These are phyloP conservation scores for Leccinum arenicola DNA, from an alignment of 768 basidiomycete species.

Conservation along the genomic window DNA sequence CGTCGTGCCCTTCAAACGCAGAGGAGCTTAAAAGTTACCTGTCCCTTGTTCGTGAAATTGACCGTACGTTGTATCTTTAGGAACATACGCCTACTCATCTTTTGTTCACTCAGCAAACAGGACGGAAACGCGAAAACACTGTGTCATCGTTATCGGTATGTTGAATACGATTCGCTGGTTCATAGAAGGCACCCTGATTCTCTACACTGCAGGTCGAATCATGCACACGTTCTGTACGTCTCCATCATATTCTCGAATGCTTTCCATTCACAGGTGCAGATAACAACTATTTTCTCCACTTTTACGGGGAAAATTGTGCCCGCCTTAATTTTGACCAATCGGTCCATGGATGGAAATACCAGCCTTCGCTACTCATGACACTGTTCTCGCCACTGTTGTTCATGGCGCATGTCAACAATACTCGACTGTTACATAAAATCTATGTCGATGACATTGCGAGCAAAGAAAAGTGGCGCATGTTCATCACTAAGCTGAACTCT, in stretches of 20 bases:
- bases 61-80: constrained; percentile 13
- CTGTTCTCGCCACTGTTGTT: constrained; percentile 45
- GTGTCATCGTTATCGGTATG: constrained; percentile 21
- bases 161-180: neutral
- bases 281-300: constrained; percentile 37
- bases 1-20: constrained; percentile 18
- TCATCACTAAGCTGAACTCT: constrained; percentile 41
- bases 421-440: constrained; percentile 43
- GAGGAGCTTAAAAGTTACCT: constrained; percentile 20
- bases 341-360: constrained; percentile 24
- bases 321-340: constrained; percentile 37
- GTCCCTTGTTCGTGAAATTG: constrained; percentile 24
- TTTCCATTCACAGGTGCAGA: constrained; percentile 23
- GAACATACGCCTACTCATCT: neutral
- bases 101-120: constrained; percentile 8
- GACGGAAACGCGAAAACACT: constrained; percentile 11
- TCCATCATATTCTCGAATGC: constrained; percentile 9
- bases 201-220: constrained; percentile 24
- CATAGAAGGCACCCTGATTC: neutral
- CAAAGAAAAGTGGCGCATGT: constrained; percentile 40
- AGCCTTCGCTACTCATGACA: constrained; percentile 36
- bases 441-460: constrained; percentile 48
- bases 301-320: constrained; percentile 41
- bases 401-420: constrained; percentile 46
- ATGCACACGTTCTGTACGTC: constrained; percentile 31